Conservation (phyloP, 805 yeast genomes). For the Cyberlindnera japonica region DNA sequence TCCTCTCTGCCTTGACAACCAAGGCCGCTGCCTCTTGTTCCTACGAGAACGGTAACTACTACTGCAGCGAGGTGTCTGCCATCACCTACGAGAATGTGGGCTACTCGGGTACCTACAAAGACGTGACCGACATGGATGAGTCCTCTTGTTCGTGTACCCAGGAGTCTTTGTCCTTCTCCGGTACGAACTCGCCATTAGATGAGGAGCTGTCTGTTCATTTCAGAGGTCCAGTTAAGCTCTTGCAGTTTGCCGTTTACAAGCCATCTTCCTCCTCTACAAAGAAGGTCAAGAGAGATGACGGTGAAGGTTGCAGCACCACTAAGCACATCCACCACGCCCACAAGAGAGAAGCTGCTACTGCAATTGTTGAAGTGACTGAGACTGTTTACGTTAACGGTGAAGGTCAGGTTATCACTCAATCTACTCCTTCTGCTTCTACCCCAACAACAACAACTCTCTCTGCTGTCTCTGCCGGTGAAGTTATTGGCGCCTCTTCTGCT, state of each 20-base stretch:
- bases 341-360: conserved; percentile 59
- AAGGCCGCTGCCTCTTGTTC: conserved; percentile 36
- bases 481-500: conserved; percentile 4
- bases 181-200: conserved; percentile 73
- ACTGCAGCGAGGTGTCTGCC: conserved; percentile 69
- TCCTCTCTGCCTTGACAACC: conserved; percentile 20
- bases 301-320: conserved; percentile 27
- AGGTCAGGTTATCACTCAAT: conserved; percentile 38
- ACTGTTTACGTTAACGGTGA: conserved; percentile 65
- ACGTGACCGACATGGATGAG: conserved; percentile 77
- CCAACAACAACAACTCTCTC: conserved; percentile 29
- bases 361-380: conserved; percentile 69
- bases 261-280: conserved; percentile 46
- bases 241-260: conserved; percentile 87
- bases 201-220: conserved; percentile 87
- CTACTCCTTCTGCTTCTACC: conserved; percentile 26
- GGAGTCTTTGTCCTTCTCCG: conserved; percentile 54
- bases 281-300: conserved; percentile 40
- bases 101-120: conserved; percentile 76
- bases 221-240: conserved; percentile 81
- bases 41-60: conserved; percentile 70
- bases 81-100: conserved; percentile 72
- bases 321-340: conserved; percentile 45
- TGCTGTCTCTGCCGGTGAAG: conserved; percentile 17
- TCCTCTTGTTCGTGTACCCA: conserved; percentile 68